Percentiles rank a stretch among this genome's conserved stretches.
Conservation (phyloP, 805 yeast species). For the Sugiyamaella qingdaonensis region DNA sequence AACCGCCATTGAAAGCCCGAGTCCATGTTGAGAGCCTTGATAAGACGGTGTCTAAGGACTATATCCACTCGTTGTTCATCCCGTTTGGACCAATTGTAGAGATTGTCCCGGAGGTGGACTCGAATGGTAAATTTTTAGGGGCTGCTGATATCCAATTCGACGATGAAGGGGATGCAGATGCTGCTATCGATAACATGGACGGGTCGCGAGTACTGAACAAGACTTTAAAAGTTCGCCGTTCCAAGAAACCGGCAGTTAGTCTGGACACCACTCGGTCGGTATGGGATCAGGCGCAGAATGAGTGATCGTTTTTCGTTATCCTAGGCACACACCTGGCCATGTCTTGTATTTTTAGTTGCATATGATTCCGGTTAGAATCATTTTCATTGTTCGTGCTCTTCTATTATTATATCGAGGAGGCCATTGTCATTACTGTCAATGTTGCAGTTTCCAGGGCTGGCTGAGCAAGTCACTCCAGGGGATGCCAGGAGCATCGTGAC, state of each 20-base stretch:
- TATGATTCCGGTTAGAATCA: too few relatives aligned
- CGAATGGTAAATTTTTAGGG: constrained; percentile 19
- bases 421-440: too few relatives aligned
- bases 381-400: too few relatives aligned
- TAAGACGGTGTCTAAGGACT: constrained; percentile 19
- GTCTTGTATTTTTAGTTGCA: too few relatives aligned
- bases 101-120: constrained; percentile 19
- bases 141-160: constrained; percentile 28
- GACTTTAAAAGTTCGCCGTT: constrained; percentile 23
- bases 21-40: constrained; percentile 16
- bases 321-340: too few relatives aligned
- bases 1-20: background rate
- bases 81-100: constrained; percentile 32
- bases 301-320: background rate
- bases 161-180: constrained; percentile 29
- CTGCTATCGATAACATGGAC: constrained; percentile 34
- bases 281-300: constrained; percentile 14
- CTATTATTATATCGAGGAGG: too few relatives aligned
- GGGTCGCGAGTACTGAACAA: constrained; percentile 26
- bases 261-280: constrained; percentile 18
- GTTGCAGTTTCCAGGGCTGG: too few relatives aligned
- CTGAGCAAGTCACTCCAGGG: too few relatives aligned
- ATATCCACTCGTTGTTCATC: constrained; percentile 24
- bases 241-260: constrained; percentile 17
- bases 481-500: too few relatives aligned